These are phyloP conservation scores for Pontederia crassipes DNA, from an alignment of 176 grass and related monocot genomes.

Conservation along the genomic window DNA sequence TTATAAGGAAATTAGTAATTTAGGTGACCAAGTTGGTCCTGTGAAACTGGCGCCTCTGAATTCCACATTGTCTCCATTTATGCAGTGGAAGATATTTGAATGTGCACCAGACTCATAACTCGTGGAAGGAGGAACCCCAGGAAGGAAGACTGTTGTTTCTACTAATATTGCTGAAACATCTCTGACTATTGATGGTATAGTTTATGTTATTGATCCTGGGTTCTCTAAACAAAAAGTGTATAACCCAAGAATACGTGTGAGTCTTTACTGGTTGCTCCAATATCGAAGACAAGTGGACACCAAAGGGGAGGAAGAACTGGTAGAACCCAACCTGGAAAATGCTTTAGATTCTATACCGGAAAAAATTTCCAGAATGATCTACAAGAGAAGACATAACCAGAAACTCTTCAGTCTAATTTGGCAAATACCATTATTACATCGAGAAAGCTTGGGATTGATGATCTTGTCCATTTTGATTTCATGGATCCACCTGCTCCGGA, in stretches of 20 bases:
- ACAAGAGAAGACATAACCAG: constrained; percentile 89
- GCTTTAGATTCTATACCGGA: constrained; percentile 88
- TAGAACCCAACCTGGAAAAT: constrained; percentile 93
- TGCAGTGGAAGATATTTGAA: constrained; percentile 99
- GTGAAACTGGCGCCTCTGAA: constrained; percentile 82
- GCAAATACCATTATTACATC: constrained; percentile 84
- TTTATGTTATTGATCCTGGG: constrained; percentile 96
- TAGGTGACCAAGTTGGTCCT: constrained; percentile 91
- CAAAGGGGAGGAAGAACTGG: constrained; percentile 89
- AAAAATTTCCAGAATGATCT: constrained; percentile 90
- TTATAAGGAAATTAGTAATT: constrained; percentile 78
- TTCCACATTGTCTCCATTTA: constrained; percentile 67
- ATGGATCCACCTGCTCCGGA: constrained; percentile 98
- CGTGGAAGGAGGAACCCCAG: constrained; percentile 62
- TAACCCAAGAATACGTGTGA: constrained; percentile 85
- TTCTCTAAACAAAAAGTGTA: constrained; percentile 97
- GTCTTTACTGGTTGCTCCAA: constrained; percentile 85
- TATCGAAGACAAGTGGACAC: constrained; percentile 93
- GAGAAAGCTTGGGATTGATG: constrained; percentile 98
- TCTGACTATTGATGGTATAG: constrained; percentile 90
- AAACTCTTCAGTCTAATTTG: constrained; percentile 88
- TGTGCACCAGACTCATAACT: constrained; percentile 57
- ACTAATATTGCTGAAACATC: constrained; percentile 97
- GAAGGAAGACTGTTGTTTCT: constrained; percentile 95
- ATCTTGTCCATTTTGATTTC: constrained; percentile 98